These are phyloP conservation scores for Lachnellula suecica DNA, from an alignment of 2,329 filamentous ascomycete genomes.

Conservation along the genomic window DNA sequence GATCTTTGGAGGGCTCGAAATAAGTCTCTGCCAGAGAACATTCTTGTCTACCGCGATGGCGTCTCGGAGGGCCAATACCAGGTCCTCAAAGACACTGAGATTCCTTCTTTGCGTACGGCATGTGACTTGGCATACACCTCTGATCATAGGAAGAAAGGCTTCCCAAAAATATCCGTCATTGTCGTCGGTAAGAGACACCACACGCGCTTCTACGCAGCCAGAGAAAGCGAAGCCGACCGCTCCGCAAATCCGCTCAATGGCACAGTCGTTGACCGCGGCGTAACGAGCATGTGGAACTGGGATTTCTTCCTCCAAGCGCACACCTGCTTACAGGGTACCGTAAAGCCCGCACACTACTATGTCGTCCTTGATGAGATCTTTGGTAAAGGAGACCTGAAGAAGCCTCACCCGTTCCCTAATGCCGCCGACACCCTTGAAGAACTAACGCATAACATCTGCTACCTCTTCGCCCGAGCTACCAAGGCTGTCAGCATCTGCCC, in stretches of 20 bases:
- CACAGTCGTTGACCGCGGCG: conserved; percentile 78
- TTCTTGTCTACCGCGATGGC: conserved; percentile 83
- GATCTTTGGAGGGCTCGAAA: conserved; percentile 50
- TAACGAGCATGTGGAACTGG: conserved; percentile 72
- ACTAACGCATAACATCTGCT: conserved; percentile 75
- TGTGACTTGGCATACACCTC: conserved; percentile 39
- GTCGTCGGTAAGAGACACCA: conserved; percentile 86
- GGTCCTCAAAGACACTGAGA: conserved; percentile 64
- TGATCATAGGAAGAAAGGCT: conserved; percentile 30
- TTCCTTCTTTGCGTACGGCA: conserved; percentile 62
- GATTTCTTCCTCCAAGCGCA: conserved; percentile 86
- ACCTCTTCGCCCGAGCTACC: conserved; percentile 77
- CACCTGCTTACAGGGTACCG: conserved; percentile 77
- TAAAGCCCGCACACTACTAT: conserved; percentile 78
- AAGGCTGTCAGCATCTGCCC: conserved; percentile 83
- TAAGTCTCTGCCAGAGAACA: conserved; percentile 51
- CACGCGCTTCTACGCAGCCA: conserved; percentile 77
- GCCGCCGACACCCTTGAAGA: conserved; percentile 67
- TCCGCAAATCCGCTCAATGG: conserved; percentile 68
- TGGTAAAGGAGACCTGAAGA: conserved; percentile 28
- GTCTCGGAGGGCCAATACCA: conserved; percentile 82
- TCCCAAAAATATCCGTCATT: conserved; percentile 67
- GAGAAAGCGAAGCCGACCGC: conserved; percentile 45
- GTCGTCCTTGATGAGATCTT: conserved; percentile 70
- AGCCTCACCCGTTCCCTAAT: conserved; percentile 23